A percentile compares a stretch with the other conserved stretches of the same genome.
Conservation (phyloP, 331 rosid species). For the Spiraea crenata region DNA sequence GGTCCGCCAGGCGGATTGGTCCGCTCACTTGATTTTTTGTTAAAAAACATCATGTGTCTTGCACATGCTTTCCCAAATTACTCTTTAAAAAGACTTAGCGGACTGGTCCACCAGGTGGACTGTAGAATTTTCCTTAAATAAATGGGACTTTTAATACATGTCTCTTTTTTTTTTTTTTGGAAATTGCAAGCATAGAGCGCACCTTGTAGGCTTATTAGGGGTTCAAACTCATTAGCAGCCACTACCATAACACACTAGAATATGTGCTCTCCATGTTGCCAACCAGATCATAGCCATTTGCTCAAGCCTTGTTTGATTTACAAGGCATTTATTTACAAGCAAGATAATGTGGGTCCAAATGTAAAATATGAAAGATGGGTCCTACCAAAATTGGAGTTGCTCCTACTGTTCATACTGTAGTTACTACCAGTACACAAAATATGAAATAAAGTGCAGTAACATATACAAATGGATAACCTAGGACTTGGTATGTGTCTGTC, state of each 20-base stretch:
- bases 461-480: too few species aligned
- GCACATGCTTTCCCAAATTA: too few species aligned
- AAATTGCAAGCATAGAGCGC: slow-evolving; percentile 38
- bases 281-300: slow-evolving; percentile 46
- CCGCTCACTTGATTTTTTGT: too few species aligned
- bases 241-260: slow-evolving; percentile 19
- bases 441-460: neutral
- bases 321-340: slow-evolving; percentile 24
- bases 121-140: too few species aligned
- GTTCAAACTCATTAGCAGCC: slow-evolving; percentile 45
- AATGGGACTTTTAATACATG: slow-evolving; percentile 26
- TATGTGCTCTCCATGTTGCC: slow-evolving; percentile 53
- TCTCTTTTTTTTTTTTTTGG: slow-evolving; percentile 30
- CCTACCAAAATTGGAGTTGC: slow-evolving; percentile 30
- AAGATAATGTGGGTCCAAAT: slow-evolving; percentile 44
- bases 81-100: too few species aligned
- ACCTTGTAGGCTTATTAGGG: slow-evolving; percentile 55
- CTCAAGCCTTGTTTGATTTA: slow-evolving; percentile 31
- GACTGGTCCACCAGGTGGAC: too few species aligned
- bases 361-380: slow-evolving; percentile 21
- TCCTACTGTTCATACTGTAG: slow-evolving; percentile 20
- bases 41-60: too few species aligned
- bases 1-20: too few species aligned
- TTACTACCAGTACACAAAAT: neutral
- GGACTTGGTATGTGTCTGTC: too few species aligned